Conservation (phyloP, 768 basidiomycete genomes). For the Leccinum subtestaceum region DNA sequence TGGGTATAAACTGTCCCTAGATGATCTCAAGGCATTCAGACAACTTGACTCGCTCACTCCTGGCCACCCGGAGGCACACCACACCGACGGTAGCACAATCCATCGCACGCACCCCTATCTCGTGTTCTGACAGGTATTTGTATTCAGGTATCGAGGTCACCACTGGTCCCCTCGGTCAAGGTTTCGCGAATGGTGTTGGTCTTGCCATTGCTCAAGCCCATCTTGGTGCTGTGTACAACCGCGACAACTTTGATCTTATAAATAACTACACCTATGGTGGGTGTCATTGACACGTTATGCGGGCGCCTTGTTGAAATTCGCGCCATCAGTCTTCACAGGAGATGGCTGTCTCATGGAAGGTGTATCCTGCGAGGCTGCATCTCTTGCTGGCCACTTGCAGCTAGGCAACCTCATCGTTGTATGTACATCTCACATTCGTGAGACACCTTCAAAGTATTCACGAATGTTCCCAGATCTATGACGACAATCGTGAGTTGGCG, state of each 20-base stretch:
- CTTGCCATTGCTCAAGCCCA: conserved; percentile 92
- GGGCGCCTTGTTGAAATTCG: conserved; percentile 3
- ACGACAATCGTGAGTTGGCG: conserved; percentile 80
- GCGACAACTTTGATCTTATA: conserved; percentile 74
- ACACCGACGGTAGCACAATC: conserved; percentile 53
- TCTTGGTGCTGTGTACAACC: conserved; percentile 87
- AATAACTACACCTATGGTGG: conserved; percentile 88
- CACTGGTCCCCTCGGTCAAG: conserved; percentile 94
- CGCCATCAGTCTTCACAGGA: conserved; percentile 71
- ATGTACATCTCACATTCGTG: conserved; percentile 34
- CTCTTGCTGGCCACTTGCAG: conserved; percentile 90
- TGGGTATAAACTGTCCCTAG: conserved; percentile 88
- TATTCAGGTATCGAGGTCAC: conserved; percentile 77
- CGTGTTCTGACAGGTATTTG: conserved; percentile 6
- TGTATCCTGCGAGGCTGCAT: conserved; percentile 88
- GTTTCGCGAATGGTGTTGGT: conserved; percentile 91
- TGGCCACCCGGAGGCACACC: conserved; percentile 82
- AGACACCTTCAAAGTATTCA: conserved; percentile 18
- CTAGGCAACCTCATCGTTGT: conserved; percentile 91
- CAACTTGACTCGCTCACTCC: conserved; percentile 89
- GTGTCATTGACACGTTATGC: conserved; percentile 6
- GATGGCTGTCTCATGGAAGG: conserved; percentile 98
- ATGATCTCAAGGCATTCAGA: conserved; percentile 92
- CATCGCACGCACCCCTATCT: conserved; percentile 1
- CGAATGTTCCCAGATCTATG: conserved; percentile 63